These are phyloP conservation scores for Daldinia vernicosa DNA, from an alignment of 495 filamentous ascomycete genomes.

Conservation along the genomic window DNA sequence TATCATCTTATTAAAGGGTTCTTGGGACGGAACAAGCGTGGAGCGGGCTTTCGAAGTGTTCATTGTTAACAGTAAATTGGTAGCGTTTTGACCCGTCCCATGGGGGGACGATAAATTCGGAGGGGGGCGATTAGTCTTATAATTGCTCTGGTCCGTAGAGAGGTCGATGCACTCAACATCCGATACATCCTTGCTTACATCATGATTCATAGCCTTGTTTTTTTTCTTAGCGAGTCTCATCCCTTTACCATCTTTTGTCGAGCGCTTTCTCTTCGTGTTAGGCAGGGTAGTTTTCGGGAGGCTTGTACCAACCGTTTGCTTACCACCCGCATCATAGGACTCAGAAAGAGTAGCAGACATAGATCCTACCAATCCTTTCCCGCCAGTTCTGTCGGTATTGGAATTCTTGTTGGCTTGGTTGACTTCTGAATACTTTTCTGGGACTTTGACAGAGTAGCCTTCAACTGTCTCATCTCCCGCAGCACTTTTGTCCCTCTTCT, in stretches of 20 bases:
- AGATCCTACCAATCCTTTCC: not conserved
- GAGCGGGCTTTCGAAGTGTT: constrained; percentile 25
- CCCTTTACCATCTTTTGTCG: not conserved
- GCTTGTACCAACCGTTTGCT: not conserved
- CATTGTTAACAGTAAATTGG: constrained; percentile 15
- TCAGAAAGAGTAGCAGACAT: not conserved
- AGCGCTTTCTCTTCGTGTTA: constrained; percentile 32
- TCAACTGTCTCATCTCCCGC: not conserved
- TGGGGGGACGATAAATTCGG: not conserved
- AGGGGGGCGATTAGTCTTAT: constrained; percentile 15
- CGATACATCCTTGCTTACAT: constrained; percentile 23
- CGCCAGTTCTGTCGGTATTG: not conserved
- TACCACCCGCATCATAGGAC: not conserved
- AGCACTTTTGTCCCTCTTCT: constrained; percentile 40
- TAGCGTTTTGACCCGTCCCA: constrained; percentile 5
- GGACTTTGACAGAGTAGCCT: not conserved
- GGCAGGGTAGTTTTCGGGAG: not conserved
- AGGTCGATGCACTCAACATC: constrained; percentile 54
- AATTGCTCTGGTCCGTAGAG: constrained; percentile 11
- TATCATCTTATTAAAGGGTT: not conserved
- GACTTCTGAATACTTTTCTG: not conserved
- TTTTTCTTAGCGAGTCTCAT: constrained; percentile 1
- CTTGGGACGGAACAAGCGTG: not conserved
- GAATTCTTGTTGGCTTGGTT: not conserved
- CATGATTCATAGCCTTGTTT: not conserved